phyloP scores from a whole-genome alignment of 345 rosid genomes.

The Hirschfeldia incana region DNA sequence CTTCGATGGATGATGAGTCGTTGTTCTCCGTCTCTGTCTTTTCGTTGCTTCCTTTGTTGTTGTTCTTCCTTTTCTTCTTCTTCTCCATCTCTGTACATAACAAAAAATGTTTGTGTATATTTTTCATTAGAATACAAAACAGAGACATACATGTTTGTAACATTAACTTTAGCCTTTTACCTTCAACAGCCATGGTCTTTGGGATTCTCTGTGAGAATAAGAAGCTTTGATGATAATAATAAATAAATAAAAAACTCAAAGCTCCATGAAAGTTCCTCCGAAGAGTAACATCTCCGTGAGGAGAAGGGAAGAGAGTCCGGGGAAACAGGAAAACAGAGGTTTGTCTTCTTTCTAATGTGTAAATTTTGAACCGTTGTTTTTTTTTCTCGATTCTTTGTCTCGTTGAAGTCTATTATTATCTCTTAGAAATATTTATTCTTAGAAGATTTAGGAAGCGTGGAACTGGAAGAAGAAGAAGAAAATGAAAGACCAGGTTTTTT shows the following conservation, averaged over 20 bases:
- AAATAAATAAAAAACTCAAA: conserved; percentile 10
- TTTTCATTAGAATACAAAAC: background rate
- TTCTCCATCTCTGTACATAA: conserved; percentile 39
- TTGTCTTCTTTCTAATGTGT: conserved; percentile 5
- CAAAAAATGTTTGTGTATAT: background rate
- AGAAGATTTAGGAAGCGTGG: conserved; percentile 29
- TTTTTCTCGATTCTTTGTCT: background rate
- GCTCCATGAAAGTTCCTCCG: conserved; percentile 14
- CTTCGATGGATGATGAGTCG: background rate
- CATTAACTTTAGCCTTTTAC: conserved; percentile 4
- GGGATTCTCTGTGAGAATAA: conserved; percentile 3
- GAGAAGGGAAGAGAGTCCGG: conserved; percentile 24
- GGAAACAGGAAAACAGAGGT: conserved; percentile 20
- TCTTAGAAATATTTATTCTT: conserved; percentile 51
- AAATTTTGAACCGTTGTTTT: background rate
- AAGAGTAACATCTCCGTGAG: conserved; percentile 30
- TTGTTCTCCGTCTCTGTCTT: conserved; percentile 28
- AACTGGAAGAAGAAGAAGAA: background rate
- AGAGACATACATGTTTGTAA: background rate
- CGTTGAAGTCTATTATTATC: conserved; percentile 22
- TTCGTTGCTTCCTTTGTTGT: conserved; percentile 36
- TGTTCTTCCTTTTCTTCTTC: background rate
- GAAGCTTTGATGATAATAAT: conserved; percentile 17
- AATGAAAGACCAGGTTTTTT: conserved; percentile 3
- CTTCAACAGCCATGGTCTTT: conserved; percentile 38